These are phyloP conservation scores for Sporormia fimetaria DNA, from an alignment of 495 filamentous ascomycete genomes.

Conservation along the genomic window DNA sequence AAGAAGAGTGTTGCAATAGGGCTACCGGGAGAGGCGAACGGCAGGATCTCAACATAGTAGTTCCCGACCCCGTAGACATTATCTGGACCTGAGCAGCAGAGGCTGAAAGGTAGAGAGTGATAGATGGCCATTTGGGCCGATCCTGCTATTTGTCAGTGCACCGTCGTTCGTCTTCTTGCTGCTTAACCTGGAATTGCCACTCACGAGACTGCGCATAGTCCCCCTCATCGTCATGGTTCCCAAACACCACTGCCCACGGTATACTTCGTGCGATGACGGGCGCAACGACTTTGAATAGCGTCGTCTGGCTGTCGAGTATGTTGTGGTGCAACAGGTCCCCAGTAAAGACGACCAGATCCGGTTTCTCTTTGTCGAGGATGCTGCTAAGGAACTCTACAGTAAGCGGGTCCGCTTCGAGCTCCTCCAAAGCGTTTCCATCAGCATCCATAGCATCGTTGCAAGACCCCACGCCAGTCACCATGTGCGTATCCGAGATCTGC, in stretches of 20 bases:
- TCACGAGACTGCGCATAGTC: slow-evolving; percentile 31
- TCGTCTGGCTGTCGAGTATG: slow-evolving; percentile 33
- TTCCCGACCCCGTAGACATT: slow-evolving; percentile 34
- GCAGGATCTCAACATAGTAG: slow-evolving; percentile 33
- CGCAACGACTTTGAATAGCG: slow-evolving; percentile 36
- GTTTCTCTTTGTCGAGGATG: slow-evolving; percentile 32
- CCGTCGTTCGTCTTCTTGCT: background rate
- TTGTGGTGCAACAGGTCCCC: slow-evolving; percentile 34
- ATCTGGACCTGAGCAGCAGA: slow-evolving; percentile 32
- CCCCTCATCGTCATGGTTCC: slow-evolving; percentile 34
- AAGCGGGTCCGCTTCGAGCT: slow-evolving; percentile 33
- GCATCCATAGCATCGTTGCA: slow-evolving; percentile 36
- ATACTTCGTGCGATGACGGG: slow-evolving; percentile 33
- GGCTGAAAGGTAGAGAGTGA: slow-evolving; percentile 16
- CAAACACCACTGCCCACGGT: slow-evolving; percentile 33
- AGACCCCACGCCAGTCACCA: slow-evolving; percentile 31
- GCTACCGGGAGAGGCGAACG: slow-evolving; percentile 27
- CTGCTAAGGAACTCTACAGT: slow-evolving; percentile 31
- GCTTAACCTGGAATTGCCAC: slow-evolving; percentile 7
- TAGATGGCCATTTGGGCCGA: slow-evolving; percentile 11
- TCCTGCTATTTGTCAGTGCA: slow-evolving; percentile 2
- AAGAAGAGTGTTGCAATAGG: slow-evolving; percentile 35
- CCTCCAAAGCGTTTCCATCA: slow-evolving; percentile 31
- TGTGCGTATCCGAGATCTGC: slow-evolving; percentile 34
- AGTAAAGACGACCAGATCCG: slow-evolving; percentile 33